phyloP scores from a whole-genome alignment of 2,329 filamentous ascomycete species.

The Chaetomiaceae sp. region DNA sequence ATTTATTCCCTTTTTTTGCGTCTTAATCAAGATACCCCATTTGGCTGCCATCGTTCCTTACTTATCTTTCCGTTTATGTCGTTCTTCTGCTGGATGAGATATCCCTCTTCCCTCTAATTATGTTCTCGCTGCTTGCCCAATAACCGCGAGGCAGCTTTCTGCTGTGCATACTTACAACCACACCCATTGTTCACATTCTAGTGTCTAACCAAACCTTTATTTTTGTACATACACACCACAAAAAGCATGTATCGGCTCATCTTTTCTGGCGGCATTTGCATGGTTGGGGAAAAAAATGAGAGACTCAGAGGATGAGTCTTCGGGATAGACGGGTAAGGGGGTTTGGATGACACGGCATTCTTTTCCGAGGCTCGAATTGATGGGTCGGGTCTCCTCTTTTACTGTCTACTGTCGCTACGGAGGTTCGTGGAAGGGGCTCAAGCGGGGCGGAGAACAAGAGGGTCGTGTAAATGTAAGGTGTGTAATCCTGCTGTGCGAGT shows the following conservation, averaged over 20 bases:
- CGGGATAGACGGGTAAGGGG: not conserved
- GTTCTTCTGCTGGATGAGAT: not conserved
- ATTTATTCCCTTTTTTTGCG: conserved; percentile 2
- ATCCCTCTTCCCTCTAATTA: not conserved
- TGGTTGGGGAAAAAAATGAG: not conserved
- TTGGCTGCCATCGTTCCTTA: conserved; percentile 14
- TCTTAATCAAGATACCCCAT: conserved; percentile 20
- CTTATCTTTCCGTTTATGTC: no score
- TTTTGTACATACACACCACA: not conserved
- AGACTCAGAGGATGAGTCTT: not conserved
- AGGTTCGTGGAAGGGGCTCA: no score
- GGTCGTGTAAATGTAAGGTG: not conserved
- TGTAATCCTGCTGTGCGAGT: not conserved
- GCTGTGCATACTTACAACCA: not conserved
- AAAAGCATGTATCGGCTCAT: not conserved
- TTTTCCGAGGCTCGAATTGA: not conserved
- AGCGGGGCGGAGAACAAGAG: no score
- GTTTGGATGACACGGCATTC: not conserved
- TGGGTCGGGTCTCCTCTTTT: no score
- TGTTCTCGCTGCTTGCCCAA: not conserved
- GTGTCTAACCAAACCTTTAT: not conserved
- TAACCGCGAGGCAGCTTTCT: not conserved
- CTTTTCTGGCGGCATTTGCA: not conserved
- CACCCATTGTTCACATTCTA: not conserved
- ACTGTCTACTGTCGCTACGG: no score